Conservation (phyloP, 257 asterid species). For the Hygrophila difformis region DNA sequence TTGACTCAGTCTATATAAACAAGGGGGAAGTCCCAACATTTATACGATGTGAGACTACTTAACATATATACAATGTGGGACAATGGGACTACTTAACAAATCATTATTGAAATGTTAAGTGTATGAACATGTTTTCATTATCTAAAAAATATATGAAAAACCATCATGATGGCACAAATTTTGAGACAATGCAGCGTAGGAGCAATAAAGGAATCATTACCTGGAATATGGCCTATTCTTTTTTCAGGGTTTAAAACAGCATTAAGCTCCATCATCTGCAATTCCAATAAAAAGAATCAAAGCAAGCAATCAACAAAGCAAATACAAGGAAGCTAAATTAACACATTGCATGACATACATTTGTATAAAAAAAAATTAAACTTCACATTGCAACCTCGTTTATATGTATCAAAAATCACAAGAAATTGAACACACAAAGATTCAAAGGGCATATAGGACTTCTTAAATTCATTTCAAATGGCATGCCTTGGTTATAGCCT, state of each 20-base stretch:
- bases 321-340: constrained; percentile 1
- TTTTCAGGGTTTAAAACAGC: constrained; percentile 32
- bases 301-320: not conserved
- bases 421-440: not conserved
- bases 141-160: not conserved
- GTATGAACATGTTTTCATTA: too few species aligned
- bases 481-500: constrained; percentile 69
- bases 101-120: too few species aligned
- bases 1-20: too few species aligned
- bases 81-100: too few species aligned
- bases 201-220: constrained; percentile 17
- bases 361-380: not conserved
- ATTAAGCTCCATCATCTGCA: constrained; percentile 51
- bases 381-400: too few species aligned
- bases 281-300: constrained; percentile 13
- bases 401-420: not conserved
- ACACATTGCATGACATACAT: too few species aligned
- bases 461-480: constrained; percentile 1
- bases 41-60: too few species aligned
- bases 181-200: not conserved
- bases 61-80: too few species aligned
- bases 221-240: constrained; percentile 68
- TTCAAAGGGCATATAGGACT: too few species aligned
- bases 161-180: not conserved
- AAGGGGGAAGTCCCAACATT: too few species aligned